Evolutionary conservation across 2,329 filamentous ascomycete species (phyloP), one percentile per base, ranked within the genome.

Genomic region (Dryadomyces sulphureus): DNA sequence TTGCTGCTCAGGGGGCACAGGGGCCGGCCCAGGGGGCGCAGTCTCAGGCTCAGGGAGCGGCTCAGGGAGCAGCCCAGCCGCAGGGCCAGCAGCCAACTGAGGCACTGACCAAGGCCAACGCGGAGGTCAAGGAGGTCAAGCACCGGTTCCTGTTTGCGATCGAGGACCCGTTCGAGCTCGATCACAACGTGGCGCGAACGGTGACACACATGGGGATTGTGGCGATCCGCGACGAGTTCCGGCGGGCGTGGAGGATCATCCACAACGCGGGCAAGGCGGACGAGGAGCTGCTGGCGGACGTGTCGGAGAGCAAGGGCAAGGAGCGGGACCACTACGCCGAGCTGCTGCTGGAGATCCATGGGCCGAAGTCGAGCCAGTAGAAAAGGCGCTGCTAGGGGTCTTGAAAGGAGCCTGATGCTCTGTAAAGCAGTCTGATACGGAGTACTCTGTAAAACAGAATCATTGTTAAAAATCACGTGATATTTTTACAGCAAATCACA

Each of bases 141-240:
- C 77, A 88, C 56, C 77, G 87, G 12, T 94, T 87, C 59, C 72
- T 94, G 5, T 84, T 94, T 53, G 85, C 86, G 27, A 89, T 95
- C 49, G 89, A 94, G 59, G 89, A 94, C 59, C 89, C 89, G 0
- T 94, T 94, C 56, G 87, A 94, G 64, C 64, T 79, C 2, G 80
- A 87, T 36, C 87, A 94, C 62, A 95, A 94, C 54, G 83, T 94
- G 30, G 89, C 84, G 3, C 72, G 86, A 43, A 94, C 87, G 0
- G 87, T 94, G 1, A 88, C 82, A 7, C 84, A 90, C 56, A 75
- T 79, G 49, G 86, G 87, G 2, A 85, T 94, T 51, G 80, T 85
- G 1, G 74, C 81, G 1, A 92, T 94, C 49, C 72, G 85, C 36
- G 82, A 92, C 54, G 87, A 94, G 62, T 92, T 94, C 56, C 73